Percentiles rank a stretch among this genome's conserved stretches.
These are phyloP conservation scores for Ottelia alismoides DNA, from an alignment of 106 monocot genomes.

Conservation along the genomic window DNA sequence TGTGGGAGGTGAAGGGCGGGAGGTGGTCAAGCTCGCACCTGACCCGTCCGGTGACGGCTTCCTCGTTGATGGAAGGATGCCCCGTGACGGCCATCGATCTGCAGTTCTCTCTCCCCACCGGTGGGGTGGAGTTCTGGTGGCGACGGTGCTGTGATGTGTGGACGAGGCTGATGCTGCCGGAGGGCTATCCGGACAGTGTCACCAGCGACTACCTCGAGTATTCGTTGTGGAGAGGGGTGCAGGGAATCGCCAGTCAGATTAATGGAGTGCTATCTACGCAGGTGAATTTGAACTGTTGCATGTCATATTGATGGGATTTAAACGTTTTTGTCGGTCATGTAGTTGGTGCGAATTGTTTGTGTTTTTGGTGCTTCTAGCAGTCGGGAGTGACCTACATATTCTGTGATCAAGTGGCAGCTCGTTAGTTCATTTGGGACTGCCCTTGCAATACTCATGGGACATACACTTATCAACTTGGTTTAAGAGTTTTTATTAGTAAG, in stretches of 20 bases:
- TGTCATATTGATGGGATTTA: too few relatives aligned
- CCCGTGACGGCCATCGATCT: neutral
- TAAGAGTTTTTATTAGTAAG: too few relatives aligned
- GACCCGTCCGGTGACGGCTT: constrained; percentile 22
- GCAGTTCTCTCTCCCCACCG: neutral
- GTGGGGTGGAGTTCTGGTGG: constrained; percentile 6
- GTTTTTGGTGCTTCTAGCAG: too few relatives aligned
- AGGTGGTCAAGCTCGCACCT: constrained; percentile 26
- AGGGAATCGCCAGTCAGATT: constrained; percentile 92
- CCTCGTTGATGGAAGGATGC: constrained; percentile 1
- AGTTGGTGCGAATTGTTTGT: too few relatives aligned
- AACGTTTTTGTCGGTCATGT: too few relatives aligned
- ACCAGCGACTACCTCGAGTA: constrained; percentile 80
- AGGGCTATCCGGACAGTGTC: constrained; percentile 75
- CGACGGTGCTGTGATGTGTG: constrained; percentile 25
- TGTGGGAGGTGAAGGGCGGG: constrained; percentile 68
- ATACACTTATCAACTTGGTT: too few relatives aligned
- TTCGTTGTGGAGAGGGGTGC: constrained; percentile 81
- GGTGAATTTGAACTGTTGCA: too few relatives aligned
- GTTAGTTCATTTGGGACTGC: too few relatives aligned
- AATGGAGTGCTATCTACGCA: constrained; percentile 90
- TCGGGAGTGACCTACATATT: too few relatives aligned
- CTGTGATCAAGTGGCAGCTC: too few relatives aligned
- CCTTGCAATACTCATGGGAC: too few relatives aligned
- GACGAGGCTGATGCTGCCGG: constrained; percentile 58